Conservation (phyloP, 2,329 filamentous ascomycete species). For the Trichoderma lentiforme region DNA sequence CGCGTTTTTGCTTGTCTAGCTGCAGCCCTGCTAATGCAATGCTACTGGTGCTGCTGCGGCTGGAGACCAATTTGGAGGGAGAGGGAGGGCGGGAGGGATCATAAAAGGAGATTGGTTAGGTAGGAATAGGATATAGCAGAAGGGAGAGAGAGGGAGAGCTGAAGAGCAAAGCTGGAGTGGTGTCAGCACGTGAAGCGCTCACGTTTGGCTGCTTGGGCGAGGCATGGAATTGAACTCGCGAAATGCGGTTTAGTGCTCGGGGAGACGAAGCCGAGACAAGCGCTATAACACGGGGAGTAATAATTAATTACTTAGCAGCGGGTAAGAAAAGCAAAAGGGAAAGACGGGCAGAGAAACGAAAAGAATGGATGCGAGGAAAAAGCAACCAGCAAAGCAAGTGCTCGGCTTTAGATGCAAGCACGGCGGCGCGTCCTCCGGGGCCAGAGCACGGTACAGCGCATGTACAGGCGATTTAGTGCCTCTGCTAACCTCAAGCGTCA, state of each 20-base stretch:
- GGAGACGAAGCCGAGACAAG: conserved; percentile 16
- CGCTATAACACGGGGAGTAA: background rate
- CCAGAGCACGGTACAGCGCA: background rate
- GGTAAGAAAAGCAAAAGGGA: background rate
- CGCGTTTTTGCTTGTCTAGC: background rate
- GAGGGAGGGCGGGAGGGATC: background rate
- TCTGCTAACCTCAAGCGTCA: background rate
- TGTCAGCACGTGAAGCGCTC: conserved; percentile 17
- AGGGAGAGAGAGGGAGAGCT: background rate
- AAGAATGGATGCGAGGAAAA: background rate
- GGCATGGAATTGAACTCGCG: background rate
- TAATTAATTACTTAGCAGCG: background rate
- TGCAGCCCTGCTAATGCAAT: background rate
- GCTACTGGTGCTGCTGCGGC: background rate
- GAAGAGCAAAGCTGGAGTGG: background rate
- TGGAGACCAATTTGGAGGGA: background rate
- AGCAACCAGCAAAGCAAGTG: background rate
- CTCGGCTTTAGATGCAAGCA: background rate
- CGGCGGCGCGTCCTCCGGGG: background rate
- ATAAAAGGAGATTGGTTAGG: background rate
- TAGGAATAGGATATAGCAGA: background rate
- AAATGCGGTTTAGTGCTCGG: conserved; percentile 15
- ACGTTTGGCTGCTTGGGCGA: background rate
- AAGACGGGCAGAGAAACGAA: background rate
- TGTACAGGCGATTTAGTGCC: background rate